Evolutionary conservation across 495 filamentous ascomycete species (phyloP), one percentile per base, ranked within the genome.

Genomic region (Talaromyces ruber): DNA sequence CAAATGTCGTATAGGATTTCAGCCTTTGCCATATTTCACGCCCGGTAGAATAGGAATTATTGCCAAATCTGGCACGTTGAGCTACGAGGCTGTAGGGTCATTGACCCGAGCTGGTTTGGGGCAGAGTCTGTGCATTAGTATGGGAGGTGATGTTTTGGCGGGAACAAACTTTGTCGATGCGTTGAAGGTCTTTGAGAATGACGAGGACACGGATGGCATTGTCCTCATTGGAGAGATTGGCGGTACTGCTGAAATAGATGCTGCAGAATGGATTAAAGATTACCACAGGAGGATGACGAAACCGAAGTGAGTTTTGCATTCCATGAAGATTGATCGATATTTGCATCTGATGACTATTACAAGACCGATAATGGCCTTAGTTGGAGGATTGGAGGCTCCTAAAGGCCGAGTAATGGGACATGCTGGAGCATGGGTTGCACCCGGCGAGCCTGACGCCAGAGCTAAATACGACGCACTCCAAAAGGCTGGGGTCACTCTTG

Each of bases 161-260:
- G 92, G 92, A 0, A 97, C 91, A 2, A 87, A 87, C 51, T 85
- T 96, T 61, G 84, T 86, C 3, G 92, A 96, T 63, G 92, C 84
- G 2, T 69, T 97, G 58, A 79, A 79, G 55, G 79, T 92, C 21
- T 86, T 97, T 53, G 82, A 89, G 63, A 69, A 89, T 45, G 90
- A 97, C 64, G 71, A 82, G 28, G 84, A 89, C 62, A 97, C 92
- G 0, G 81, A 91, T 63, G 92, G 87, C 2, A 93, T 96, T 30
- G 84, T 93, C 22, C 61, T 96, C 2, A 85, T 95, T 62, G 92
- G 92, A 22, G 92, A 97, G 70, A 85, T 96, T 67, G 92, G 92
- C n/a, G 92, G 92, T 0, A 79, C 78, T 1, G 86, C 85, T 4
- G 92, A 96, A 69, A 76, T 92, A 61, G 89, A 91, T 59, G 92